Evolutionary conservation across 2,329 filamentous ascomycete species (phyloP).

Genomic region (Cercospora nicotianae): DNA sequence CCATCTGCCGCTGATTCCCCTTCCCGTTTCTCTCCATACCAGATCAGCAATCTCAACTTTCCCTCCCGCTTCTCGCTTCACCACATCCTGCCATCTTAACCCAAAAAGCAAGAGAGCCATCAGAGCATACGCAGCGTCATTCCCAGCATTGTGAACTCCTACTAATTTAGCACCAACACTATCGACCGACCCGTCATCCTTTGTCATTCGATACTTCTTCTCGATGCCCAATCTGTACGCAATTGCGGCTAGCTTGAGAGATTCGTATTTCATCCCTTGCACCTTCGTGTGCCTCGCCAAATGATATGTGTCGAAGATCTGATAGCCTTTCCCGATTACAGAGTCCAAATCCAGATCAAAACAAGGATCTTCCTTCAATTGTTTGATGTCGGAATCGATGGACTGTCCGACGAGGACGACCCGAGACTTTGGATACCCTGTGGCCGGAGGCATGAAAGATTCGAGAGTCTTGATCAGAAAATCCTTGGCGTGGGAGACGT

Average conservation of each 20-base stretch:
- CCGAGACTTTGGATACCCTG: neutral
- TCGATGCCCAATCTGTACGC: slow-evolving; percentile 13
- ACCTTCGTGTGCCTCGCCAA: neutral
- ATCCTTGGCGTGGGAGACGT: neutral
- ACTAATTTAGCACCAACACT: neutral
- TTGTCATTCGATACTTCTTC: neutral
- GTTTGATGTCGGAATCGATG: neutral
- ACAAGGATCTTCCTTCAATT: neutral
- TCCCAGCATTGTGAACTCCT: slow-evolving; percentile 17
- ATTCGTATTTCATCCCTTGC: neutral
- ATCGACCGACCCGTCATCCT: neutral
- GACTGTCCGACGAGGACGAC: slow-evolving; percentile 11
- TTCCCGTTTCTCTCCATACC: neutral
- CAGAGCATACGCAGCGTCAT: slow-evolving; percentile 18
- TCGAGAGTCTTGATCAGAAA: neutral
- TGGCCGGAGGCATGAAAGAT: neutral
- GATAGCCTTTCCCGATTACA: neutral
- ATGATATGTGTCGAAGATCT: slow-evolving; percentile 7
- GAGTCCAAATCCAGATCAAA: neutral
- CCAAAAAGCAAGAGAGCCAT: slow-evolving; percentile 14
- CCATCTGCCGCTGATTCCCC: neutral
- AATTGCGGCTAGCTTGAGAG: neutral
- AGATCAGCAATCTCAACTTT: neutral
- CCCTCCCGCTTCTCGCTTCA: neutral
- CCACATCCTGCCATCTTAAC: neutral